Evolutionary conservation across 23 red algal species (phyloP).

Genomic region (Agarophyton chilense): DNA sequence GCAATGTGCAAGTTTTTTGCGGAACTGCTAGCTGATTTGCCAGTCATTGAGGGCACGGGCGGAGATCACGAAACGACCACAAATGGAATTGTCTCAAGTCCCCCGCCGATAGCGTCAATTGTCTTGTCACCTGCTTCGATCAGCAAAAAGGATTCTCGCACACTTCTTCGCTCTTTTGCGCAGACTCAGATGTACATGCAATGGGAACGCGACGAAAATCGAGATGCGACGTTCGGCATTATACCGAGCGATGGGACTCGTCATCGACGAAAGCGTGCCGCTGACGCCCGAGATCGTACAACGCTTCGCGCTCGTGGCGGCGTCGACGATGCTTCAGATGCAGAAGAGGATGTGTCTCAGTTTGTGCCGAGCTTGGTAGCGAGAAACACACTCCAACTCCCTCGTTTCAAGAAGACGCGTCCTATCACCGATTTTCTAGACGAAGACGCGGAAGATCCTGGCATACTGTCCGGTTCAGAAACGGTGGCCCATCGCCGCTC

Average conservation of each 20-base stretch:
- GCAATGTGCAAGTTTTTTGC: constrained; percentile 68
- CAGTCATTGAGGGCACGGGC: not conserved
- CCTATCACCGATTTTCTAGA: constrained; percentile 1
- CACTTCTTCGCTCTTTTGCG: not conserved
- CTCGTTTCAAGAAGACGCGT: constrained; percentile 8
- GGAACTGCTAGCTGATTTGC: constrained; percentile 48
- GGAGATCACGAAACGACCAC: not conserved
- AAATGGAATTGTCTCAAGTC: not conserved
- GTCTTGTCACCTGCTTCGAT: not conserved
- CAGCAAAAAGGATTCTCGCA: constrained; percentile 4
- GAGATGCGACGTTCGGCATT: constrained; percentile 24
- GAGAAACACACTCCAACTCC: not conserved
- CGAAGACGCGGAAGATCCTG: not conserved
- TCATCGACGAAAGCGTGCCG: not conserved
- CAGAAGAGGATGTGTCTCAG: not conserved
- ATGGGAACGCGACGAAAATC: constrained; percentile 50
- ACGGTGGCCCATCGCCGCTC: not conserved
- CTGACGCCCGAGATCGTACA: not conserved
- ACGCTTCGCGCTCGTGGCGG: not conserved
- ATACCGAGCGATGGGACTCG: not conserved
- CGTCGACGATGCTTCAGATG: constrained; percentile 3
- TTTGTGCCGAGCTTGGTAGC: not conserved
- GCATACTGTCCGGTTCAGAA: not conserved
- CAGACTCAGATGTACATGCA: constrained; percentile 66
- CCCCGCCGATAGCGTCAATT: not conserved